Evolutionary conservation across 768 basidiomycete species (phyloP).

Genomic region (Trametes coccinea): DNA sequence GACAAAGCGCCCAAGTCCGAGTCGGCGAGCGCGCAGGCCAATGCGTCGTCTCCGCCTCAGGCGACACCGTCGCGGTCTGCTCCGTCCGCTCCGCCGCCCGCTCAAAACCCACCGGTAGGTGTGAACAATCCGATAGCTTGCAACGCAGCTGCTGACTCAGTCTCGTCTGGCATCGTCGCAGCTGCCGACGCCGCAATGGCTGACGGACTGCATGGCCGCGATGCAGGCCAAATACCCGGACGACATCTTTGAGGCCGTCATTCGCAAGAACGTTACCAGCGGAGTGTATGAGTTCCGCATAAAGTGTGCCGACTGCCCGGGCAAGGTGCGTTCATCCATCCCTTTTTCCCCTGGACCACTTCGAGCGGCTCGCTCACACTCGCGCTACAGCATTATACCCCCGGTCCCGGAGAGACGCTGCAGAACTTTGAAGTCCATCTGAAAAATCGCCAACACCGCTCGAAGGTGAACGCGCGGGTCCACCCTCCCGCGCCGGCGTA

Average conservation of each 20-base stretch:
- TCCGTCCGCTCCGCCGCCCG: slow-evolving; percentile 14
- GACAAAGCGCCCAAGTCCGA: slow-evolving; percentile 20
- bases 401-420: slow-evolving; percentile 85
- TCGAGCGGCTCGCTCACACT: slow-evolving; percentile 11
- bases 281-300: slow-evolving; percentile 84
- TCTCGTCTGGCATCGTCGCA: slow-evolving; percentile 7
- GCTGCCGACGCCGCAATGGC: slow-evolving; percentile 65
- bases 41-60: slow-evolving; percentile 7
- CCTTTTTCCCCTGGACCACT: background rate
- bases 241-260: slow-evolving; percentile 80
- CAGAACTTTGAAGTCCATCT: slow-evolving; percentile 93
- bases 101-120: slow-evolving; percentile 18
- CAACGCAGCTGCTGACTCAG: slow-evolving; percentile 1
- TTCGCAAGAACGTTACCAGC: slow-evolving; percentile 52
- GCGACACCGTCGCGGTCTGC: slow-evolving; percentile 11
- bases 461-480: slow-evolving; percentile 65
- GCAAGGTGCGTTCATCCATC: slow-evolving; percentile 61
- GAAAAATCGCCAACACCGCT: slow-evolving; percentile 78
- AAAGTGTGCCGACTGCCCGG: slow-evolving; percentile 90
- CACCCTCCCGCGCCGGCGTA: slow-evolving; percentile 20
- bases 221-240: slow-evolving; percentile 76
- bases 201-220: slow-evolving; percentile 60
- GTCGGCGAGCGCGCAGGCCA: background rate
- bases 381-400: slow-evolving; percentile 74
- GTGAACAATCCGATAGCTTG: background rate